These are phyloP conservation scores for Claviceps pusilla DNA, from an alignment of 2,329 filamentous ascomycete genomes.

Conservation along the genomic window DNA sequence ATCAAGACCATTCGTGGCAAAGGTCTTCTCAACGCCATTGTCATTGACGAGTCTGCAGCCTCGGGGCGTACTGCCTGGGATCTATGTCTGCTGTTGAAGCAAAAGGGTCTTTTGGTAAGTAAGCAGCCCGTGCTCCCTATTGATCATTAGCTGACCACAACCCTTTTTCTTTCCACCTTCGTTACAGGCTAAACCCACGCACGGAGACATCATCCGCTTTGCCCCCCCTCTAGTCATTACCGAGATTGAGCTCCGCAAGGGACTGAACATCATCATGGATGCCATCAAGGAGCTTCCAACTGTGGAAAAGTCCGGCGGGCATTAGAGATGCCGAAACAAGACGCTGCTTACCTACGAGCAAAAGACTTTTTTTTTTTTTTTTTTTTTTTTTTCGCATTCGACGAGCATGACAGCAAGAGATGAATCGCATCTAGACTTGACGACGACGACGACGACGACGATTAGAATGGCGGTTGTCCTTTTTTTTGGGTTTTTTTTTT, in stretches of 20 bases:
- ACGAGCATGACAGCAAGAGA: background rate
- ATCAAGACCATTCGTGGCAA: constrained; percentile 78
- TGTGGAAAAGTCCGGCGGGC: constrained; percentile 23
- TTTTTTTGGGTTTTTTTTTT: background rate
- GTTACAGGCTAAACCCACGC: constrained; percentile 81
- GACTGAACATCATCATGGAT: constrained; percentile 65
- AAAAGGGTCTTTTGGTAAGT: constrained; percentile 79
- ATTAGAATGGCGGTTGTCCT: background rate
- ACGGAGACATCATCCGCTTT: constrained; percentile 95
- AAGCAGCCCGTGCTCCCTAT: no score
- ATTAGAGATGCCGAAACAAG: constrained; percentile 13
- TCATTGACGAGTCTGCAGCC: constrained; percentile 82
- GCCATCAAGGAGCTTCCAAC: constrained; percentile 68
- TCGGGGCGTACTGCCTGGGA: constrained; percentile 88
- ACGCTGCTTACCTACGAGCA: constrained; percentile 3
- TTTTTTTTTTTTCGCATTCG: constrained; percentile 4
- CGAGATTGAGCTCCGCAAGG: constrained; percentile 66
- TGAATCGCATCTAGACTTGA: background rate
- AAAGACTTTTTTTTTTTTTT: constrained; percentile 10
- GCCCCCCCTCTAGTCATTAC: constrained; percentile 93
- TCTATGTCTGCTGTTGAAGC: constrained; percentile 86
- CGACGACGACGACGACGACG: background rate
- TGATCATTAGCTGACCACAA: background rate
- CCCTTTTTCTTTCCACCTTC: no score
- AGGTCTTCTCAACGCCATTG: constrained; percentile 85